Percentiles rank a stretch among this genome's conserved stretches.
Conservation (phyloP, 148 eudicot species). For the Camellia lanceoleosa region DNA sequence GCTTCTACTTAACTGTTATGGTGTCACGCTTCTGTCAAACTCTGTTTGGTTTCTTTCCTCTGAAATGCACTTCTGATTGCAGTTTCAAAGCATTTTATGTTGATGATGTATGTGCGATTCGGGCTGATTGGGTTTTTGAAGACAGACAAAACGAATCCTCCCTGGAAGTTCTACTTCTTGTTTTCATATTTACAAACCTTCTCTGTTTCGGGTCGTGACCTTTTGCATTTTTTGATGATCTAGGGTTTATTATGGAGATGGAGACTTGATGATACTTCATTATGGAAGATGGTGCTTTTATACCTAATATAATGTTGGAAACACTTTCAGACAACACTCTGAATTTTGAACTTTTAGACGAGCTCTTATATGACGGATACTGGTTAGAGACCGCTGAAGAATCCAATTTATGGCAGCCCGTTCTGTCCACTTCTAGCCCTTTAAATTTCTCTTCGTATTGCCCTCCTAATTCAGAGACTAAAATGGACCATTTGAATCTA, state of each 20-base stretch:
- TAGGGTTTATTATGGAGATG: constrained; percentile 17
- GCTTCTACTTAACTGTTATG: neutral
- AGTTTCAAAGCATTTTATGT: constrained; percentile 42
- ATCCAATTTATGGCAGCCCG: constrained; percentile 38
- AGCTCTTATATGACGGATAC: constrained; percentile 60
- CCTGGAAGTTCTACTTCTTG: constrained; percentile 53
- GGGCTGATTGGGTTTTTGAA: constrained; percentile 34
- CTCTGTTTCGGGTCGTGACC: constrained; percentile 53
- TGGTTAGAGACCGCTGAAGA: constrained; percentile 71
- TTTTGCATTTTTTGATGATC: constrained; percentile 1
- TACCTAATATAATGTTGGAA: constrained; percentile 40
- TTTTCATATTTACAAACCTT: constrained; percentile 53
- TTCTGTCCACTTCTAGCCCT: constrained; percentile 34
- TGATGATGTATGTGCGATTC: constrained; percentile 45
- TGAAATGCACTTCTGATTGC: constrained; percentile 42
- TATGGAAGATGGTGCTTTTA: constrained; percentile 62
- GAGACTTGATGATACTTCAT: constrained; percentile 21
- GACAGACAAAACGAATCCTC: constrained; percentile 40
- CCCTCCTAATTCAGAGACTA: constrained; percentile 27
- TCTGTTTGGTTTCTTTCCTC: constrained; percentile 18
- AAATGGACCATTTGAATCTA: constrained; percentile 29
- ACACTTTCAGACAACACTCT: constrained; percentile 26
- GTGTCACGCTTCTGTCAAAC: neutral
- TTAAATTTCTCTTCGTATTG: constrained; percentile 34
- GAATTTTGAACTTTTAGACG: constrained; percentile 63